Evolutionary conservation across 768 basidiomycete genomes (phyloP), one percentile per base, ranked within the genome.

Genomic region (Boletus bicolor): DNA sequence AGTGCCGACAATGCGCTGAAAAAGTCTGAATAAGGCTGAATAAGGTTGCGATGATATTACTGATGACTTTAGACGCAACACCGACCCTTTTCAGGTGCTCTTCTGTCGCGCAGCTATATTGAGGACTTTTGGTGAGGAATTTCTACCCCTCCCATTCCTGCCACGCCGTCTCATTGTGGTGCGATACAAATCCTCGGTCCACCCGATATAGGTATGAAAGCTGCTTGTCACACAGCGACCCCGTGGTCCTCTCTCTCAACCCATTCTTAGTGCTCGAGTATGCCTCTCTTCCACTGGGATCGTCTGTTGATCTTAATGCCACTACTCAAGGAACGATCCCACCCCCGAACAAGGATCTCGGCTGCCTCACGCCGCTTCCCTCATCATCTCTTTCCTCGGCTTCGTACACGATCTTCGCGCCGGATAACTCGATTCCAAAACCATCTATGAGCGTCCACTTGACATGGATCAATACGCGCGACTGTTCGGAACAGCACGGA

Each of bases 241-340:
- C 94, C 0, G 94, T 98, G 37, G 96, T 98, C 2, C 82, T 99
- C 53, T 87, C 89, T 39, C 79, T 98, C 63, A 99, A 98, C 66
- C 96, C 96, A 0, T 99, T 94, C 79, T 98, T 99, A 69, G 91
- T 98, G 7, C 85, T 98, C 60, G 93, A 97, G 93, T 95, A 66
- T 55, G 91, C 7, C 77, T 24, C 24, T 21, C 36, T 50, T 36
- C 10, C 2, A 5, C 28, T 28, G 15, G 0, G 15, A 30, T 32
- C n/a, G 7, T 45, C 28, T 4, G 2, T 26, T 21, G n/a, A 49
- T 14, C 5, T n/a, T 50, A 24, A 50, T 45, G 1, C 41, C 34
- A 36, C 26, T 47, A 44, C 46, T 10, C 5, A 67, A 96, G 92
- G 72, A 89, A 97, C 67, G 93, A 96, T 70, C 94, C 94, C 0